phyloP scores from a whole-genome alignment of 2,329 filamentous ascomycete species.

The Paramyrothecium sp. region DNA sequence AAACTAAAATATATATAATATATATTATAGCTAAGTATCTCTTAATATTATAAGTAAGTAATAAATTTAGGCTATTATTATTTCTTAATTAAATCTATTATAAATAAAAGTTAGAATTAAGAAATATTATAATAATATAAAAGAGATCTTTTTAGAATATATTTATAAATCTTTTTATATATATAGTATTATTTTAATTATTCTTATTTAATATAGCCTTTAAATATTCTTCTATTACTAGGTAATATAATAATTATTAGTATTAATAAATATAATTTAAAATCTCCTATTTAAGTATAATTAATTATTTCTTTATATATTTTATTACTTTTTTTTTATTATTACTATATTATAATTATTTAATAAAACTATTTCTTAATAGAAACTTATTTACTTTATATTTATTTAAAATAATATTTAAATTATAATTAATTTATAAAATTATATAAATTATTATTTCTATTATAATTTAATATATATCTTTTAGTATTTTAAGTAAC shows the following conservation, averaged over 20 bases:
- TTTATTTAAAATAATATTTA: not conserved
- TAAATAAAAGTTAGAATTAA: not conserved
- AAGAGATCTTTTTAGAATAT: not conserved
- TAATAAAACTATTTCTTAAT: not conserved
- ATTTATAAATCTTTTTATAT: not conserved
- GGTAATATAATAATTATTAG: not conserved
- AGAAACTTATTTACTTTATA: not conserved
- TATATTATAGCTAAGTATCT: not conserved
- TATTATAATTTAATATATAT: not conserved
- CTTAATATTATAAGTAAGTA: not conserved
- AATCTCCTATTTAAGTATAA: not conserved
- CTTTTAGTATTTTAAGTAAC: too few relatives aligned
- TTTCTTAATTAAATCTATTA: not conserved
- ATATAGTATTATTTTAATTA: not conserved
- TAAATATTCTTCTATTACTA: not conserved
- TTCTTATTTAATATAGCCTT: conserved; percentile 1
- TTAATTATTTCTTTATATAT: not conserved
- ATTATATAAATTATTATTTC: not conserved
- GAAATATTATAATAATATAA: not conserved
- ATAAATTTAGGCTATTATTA: not conserved
- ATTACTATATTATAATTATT: not conserved
- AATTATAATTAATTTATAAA: not conserved
- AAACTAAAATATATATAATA: not conserved
- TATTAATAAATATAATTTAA: not conserved
- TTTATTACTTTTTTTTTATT: not conserved